Percentiles rank a stretch among this genome's conserved stretches.
phyloP scores from a whole-genome alignment of 2,329 filamentous ascomycete species.

The Monosporascus sp. region DNA sequence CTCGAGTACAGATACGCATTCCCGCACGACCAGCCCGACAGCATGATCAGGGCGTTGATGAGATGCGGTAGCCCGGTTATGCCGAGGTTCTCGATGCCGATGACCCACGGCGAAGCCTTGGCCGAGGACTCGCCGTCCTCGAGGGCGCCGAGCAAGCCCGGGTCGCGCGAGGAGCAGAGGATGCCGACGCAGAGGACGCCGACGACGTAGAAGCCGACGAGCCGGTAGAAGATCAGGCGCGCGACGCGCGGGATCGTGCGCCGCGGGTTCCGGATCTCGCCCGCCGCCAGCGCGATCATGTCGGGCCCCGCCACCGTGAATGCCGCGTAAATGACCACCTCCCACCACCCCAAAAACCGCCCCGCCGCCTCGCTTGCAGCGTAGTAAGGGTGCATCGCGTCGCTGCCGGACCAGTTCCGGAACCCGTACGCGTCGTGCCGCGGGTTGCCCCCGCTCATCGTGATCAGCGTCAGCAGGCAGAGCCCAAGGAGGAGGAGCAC shows the following conservation, averaged over 20 bases:
- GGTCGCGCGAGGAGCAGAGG: conserved; percentile 52
- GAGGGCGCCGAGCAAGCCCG: conserved; percentile 48
- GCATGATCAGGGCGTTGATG: conserved; percentile 43
- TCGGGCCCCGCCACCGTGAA: conserved; percentile 55
- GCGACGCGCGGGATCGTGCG: conserved; percentile 52
- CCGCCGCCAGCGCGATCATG: conserved; percentile 39
- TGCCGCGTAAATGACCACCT: conserved; percentile 48
- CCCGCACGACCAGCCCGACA: conserved; percentile 18
- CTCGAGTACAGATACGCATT: conserved; percentile 17
- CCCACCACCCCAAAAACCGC: conserved; percentile 47
- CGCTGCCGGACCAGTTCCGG: conserved; percentile 34
- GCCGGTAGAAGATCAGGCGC: conserved; percentile 58
- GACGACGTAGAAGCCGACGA: conserved; percentile 57
- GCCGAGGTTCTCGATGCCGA: conserved; percentile 49
- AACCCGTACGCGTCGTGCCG: conserved; percentile 50
- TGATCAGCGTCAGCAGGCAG: conserved; percentile 55
- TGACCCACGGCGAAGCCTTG: conserved; percentile 48
- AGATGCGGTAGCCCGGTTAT: conserved; percentile 50
- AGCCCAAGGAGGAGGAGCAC: conserved; percentile 48
- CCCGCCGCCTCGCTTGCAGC: conserved; percentile 39
- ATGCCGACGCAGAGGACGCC: conserved; percentile 55
- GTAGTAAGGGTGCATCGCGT: conserved; percentile 10
- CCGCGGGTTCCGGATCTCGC: conserved; percentile 51
- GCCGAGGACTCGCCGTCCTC: conserved; percentile 39
- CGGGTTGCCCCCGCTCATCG: conserved; percentile 59